Percentiles rank a stretch among this genome's conserved stretches.
Evolutionary conservation across 2,329 filamentous ascomycete species (phyloP).

Genomic region (Penicillium sp.): DNA sequence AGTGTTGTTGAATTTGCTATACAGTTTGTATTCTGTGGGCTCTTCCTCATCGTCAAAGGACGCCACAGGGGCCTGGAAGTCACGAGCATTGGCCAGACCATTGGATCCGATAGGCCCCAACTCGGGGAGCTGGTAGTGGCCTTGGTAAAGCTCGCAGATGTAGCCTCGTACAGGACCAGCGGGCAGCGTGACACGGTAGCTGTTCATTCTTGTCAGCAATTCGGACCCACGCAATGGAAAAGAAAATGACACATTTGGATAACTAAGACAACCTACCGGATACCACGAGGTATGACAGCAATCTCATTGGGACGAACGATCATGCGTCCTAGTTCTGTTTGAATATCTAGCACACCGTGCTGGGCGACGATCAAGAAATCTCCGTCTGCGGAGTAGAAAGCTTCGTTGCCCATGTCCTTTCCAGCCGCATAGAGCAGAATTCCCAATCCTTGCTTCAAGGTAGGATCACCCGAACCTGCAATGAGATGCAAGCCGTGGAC

Average conservation of each 20-base stretch:
- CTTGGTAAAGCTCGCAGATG: conserved; percentile 67
- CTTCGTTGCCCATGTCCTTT: conserved; percentile 68
- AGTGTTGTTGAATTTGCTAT: conserved; percentile 61
- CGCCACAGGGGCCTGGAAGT: conserved; percentile 69
- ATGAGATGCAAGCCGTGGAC: conserved; percentile 65
- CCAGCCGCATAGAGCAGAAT: conserved; percentile 77
- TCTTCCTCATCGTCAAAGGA: conserved; percentile 57
- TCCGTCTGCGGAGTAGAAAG: conserved; percentile 80
- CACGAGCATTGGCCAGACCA: conserved; percentile 66
- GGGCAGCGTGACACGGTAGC: conserved; percentile 63
- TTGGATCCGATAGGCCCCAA: conserved; percentile 69
- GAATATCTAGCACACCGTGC: conserved; percentile 66
- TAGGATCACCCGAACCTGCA: conserved; percentile 72
- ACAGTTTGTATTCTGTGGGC: conserved; percentile 48
- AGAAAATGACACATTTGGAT: not conserved
- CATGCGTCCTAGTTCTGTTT: conserved; percentile 68
- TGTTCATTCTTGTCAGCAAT: not conserved
- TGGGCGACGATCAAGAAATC: conserved; percentile 73
- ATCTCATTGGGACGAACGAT: conserved; percentile 75
- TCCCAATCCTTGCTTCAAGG: conserved; percentile 70
- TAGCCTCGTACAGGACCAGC: conserved; percentile 62
- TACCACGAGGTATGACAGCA: conserved; percentile 65
- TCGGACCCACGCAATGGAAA: no score
- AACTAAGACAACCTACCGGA: conserved; percentile 41
- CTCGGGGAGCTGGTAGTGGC: conserved; percentile 65